Evolutionary conservation across 2,329 filamentous ascomycete genomes (phyloP).

Genomic region (Thelonectria blattea): DNA sequence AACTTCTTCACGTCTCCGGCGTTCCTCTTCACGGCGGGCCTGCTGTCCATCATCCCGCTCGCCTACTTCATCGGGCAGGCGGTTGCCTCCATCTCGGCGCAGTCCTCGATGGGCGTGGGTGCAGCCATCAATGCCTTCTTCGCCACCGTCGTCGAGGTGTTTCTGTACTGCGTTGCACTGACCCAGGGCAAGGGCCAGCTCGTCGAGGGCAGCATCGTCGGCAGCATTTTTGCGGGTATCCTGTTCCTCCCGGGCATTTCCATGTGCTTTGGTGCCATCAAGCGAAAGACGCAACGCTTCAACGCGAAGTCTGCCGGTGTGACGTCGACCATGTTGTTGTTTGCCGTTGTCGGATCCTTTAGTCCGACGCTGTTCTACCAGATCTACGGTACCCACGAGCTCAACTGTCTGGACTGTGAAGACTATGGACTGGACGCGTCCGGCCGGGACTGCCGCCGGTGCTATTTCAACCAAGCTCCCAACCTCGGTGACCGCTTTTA

Average conservation of each 20-base stretch:
- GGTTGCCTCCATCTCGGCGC: conserved; percentile 96
- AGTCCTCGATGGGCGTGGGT: conserved; percentile 97
- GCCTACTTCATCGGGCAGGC: conserved; percentile 99
- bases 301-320: conserved; percentile 96
- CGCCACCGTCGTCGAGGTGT: conserved; percentile 96
- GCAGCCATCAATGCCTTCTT: conserved; percentile 98
- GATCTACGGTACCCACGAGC: conserved; percentile 96
- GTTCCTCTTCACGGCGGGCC: conserved; percentile 81
- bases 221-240: conserved; percentile 96
- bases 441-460: conserved; percentile 83
- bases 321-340: conserved; percentile 96
- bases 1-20: conserved; percentile 80
- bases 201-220: conserved; percentile 95
- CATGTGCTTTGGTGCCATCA: conserved; percentile 98
- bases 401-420: conserved; percentile 77
- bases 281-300: conserved; percentile 97
- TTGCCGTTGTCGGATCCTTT: conserved; percentile 94
- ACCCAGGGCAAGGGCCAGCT: conserved; percentile 90
- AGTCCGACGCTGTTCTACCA: conserved; percentile 97
- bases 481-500: conserved; percentile 89
- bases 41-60: conserved; percentile 92
- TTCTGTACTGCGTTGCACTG: conserved; percentile 93
- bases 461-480: conserved; percentile 90
- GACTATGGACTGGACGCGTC: conserved; percentile 49
- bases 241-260: conserved; percentile 92